Evolutionary conservation across 108 stramenopile species (phyloP), one percentile per base, ranked within the genome.

Genomic region (Conticribra guillardii): DNA sequence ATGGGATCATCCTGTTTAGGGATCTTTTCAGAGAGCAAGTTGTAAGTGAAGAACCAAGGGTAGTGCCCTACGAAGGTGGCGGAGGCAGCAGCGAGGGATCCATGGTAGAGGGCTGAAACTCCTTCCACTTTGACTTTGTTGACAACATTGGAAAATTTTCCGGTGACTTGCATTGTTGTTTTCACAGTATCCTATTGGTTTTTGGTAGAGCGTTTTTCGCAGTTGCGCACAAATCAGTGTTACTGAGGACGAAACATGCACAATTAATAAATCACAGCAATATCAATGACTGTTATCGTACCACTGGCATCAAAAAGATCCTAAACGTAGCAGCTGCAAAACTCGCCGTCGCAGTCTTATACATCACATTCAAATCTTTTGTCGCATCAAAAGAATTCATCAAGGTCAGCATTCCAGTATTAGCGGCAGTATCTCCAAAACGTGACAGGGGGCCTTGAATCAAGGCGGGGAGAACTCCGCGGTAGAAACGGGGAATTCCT

Each of bases 21-120:
- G 53, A 99, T 89, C 51, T 84, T 82, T 71, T 94, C 97, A 15
- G 88, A 84, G 46, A 99, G 79, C 56, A 84, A 86, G 82, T 99
- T 99, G 88, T 96, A 99, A 17, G 97, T 98, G 71, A 90, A 83
- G 77, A 99, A 97, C 92, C 92, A 90, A 7, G 99, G 97, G 81
- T 98, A 99, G 69, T 98, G 97, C 27, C 99, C 99, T 4, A 98
- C 96, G 70, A 98, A 97, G 5, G 97, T 98, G 32, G 99, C 99
- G 26, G 90, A 84, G 1, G 94, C 90, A 2, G 98, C 94, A 8
- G 97, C 99, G 4, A 99, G 46, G 34, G 90, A 73, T 7, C 99
- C 99, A 63, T 96, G 90, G 80, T 95, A 99, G 67, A 99, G 84
- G 14, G 93, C 92, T 0, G 79, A 45, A 3, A 96, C 88, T 32